phyloP scores from a whole-genome alignment of 2,329 filamentous ascomycete genomes.

The Ceratocystiopsis minuta region DNA sequence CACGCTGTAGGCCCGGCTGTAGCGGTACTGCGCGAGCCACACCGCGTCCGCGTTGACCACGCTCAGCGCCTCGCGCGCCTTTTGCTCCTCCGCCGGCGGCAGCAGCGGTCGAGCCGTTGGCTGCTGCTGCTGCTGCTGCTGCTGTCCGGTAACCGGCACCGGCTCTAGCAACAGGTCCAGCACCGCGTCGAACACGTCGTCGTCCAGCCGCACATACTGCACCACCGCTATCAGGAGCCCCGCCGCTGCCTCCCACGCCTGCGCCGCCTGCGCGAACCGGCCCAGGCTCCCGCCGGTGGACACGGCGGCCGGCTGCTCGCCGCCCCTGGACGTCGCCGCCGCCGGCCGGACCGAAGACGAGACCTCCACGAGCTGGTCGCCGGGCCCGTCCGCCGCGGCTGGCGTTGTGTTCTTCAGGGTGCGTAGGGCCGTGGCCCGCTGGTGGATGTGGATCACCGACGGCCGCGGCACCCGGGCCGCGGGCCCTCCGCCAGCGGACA shows the following conservation, averaged over 20 bases:
- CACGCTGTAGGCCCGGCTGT: slow-evolving; percentile 7
- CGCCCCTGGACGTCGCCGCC: not conserved
- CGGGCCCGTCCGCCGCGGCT: not conserved
- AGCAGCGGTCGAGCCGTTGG: slow-evolving; percentile 16
- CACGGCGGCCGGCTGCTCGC: not conserved
- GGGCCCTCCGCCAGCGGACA: slow-evolving; percentile 10
- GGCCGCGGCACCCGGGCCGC: not conserved
- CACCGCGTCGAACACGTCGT: slow-evolving; percentile 54
- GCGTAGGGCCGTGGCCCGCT: not conserved
- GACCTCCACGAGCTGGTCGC: not conserved
- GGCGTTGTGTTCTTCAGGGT: not conserved
- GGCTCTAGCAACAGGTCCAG: slow-evolving; percentile 40
- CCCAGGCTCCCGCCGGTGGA: slow-evolving; percentile 24
- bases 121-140: slow-evolving; percentile 30
- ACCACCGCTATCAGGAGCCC: slow-evolving; percentile 42
- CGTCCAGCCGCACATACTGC: slow-evolving; percentile 43
- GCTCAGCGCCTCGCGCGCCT: slow-evolving; percentile 41
- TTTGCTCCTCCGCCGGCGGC: slow-evolving; percentile 21
- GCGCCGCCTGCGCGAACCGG: slow-evolving; percentile 40
- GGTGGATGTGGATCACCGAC: slow-evolving; percentile 4
- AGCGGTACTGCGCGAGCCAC: slow-evolving; percentile 42
- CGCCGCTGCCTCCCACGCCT: slow-evolving; percentile 46
- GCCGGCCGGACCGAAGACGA: slow-evolving; percentile 4
- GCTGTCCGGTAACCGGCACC: slow-evolving; percentile 28
- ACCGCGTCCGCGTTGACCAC: slow-evolving; percentile 55